Conservation (phyloP, 1,139 yeast genomes). For the Magnusiomyces fungicola region DNA sequence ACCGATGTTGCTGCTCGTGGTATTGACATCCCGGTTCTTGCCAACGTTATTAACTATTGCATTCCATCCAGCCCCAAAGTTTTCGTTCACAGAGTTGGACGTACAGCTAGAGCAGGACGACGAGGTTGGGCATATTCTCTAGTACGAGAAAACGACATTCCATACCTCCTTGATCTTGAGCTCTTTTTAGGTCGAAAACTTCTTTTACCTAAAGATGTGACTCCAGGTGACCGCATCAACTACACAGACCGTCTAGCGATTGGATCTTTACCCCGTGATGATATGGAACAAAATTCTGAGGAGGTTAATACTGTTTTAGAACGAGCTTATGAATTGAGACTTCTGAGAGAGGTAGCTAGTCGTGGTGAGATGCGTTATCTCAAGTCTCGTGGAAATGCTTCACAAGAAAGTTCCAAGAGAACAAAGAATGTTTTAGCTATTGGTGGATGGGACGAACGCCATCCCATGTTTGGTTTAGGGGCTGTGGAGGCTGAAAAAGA, state of each 20-base stretch:
- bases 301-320: slow-evolving; percentile 54
- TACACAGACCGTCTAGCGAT: slow-evolving; percentile 73
- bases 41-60: slow-evolving; percentile 86
- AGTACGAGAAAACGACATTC: slow-evolving; percentile 76
- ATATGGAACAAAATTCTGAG: slow-evolving; percentile 67
- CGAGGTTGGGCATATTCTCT: slow-evolving; percentile 97
- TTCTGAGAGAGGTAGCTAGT: slow-evolving; percentile 60
- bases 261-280: slow-evolving; percentile 72
- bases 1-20: slow-evolving; percentile 99
- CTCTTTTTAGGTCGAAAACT: slow-evolving; percentile 82
- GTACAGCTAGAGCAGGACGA: slow-evolving; percentile 99
- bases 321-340: slow-evolving; percentile 62
- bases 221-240: slow-evolving; percentile 47
- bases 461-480: slow-evolving; percentile 57
- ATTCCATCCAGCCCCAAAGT: slow-evolving; percentile 90
- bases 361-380: slow-evolving; percentile 86
- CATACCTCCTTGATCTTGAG: slow-evolving; percentile 85
- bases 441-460: slow-evolving; percentile 85
- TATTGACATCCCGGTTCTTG: slow-evolving; percentile 94
- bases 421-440: slow-evolving; percentile 70
- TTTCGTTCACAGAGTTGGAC: slow-evolving; percentile 94
- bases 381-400: slow-evolving; percentile 81
- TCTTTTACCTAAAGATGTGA: slow-evolving; percentile 39
- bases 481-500: slow-evolving; percentile 51
- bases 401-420: slow-evolving; percentile 75